Evolutionary conservation across 768 basidiomycete species (phyloP), one percentile per base, ranked within the genome.

Genomic region (Lactifluus pinguis): DNA sequence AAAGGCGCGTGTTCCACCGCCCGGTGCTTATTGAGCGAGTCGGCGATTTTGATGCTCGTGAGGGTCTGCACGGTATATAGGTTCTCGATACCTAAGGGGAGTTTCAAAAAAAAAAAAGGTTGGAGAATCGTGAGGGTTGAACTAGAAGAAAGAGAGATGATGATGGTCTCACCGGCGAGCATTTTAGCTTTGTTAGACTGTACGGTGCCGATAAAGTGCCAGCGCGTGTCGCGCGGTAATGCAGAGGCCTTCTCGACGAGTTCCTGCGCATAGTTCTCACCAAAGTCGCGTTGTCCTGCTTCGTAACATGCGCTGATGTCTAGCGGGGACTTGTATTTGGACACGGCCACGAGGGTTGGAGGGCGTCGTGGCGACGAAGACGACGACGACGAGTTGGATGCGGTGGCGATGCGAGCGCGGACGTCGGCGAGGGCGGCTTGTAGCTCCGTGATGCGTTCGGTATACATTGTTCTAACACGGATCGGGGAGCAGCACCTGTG

Each of bases 191-290:
- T 62, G 41, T 62, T 62, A 0, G 56, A 58, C 34, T 62, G 61
- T 5, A 62, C 52, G 4, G 52, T 54, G 7, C 61, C 61, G 47
- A 62, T 58, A 14, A 62, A 62, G 30, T 62, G 61, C 36, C 21
- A 49, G 73, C 81, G 63, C 70, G 89, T 89, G 68, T 80, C 76
- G 60, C 75, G 76, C 0, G 61, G 61, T 9, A 62, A 32, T 32
- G 30, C 17, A 13, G 52, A 41, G 1, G 93, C 91, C 70, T 97
- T 97, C 36, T 92, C 92, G 42, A 84, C 86, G 62, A 98, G 73
- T 68, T 98, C 95, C 66, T 95, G 88, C 11, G 93, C 92, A 69
- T 98, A 98, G 72, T 99, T 99, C 76, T 99, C 97, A 7, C 97
- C 97, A 69, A 98, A 99, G 72, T 95, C 92, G 2, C 85, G 76